Percentiles rank a stretch among this genome's conserved stretches.
phyloP scores from a whole-genome alignment of 768 basidiomycete genomes.

The Trametes villosa region DNA sequence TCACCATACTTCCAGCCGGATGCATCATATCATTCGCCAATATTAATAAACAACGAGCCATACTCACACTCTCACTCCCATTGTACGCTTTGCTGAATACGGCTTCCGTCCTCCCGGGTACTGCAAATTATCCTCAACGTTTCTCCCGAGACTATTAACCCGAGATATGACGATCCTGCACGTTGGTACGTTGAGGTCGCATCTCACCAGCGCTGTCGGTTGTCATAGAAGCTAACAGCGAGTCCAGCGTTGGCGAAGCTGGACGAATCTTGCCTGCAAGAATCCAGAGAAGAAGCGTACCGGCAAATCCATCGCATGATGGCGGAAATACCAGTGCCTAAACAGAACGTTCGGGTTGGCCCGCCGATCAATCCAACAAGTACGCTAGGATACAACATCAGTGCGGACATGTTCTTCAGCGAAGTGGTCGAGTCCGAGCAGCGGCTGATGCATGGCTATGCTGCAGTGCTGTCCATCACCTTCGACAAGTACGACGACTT shows the following conservation, averaged over 20 bases:
- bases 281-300: slow-evolving; percentile 10
- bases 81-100: no score
- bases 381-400: slow-evolving; percentile 15
- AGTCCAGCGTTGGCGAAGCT: slow-evolving; percentile 11
- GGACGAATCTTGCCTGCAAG: slow-evolving; percentile 2
- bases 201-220: background rate
- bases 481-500: slow-evolving; percentile 10
- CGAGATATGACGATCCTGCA: slow-evolving; percentile 8
- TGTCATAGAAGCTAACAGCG: background rate
- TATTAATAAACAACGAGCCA: no score
- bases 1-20: no score
- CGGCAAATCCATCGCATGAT: slow-evolving; percentile 11
- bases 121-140: background rate
- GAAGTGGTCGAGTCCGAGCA: background rate
- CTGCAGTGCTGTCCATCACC: slow-evolving; percentile 10
- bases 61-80: no score
- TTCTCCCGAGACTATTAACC: background rate
- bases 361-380: slow-evolving; percentile 4
- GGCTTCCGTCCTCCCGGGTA: no score
- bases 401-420: background rate
- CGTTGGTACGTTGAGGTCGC: background rate
- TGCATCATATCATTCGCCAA: no score
- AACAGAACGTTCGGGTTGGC: slow-evolving; percentile 12
- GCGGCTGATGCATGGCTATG: background rate
- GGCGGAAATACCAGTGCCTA: slow-evolving; percentile 9